Conservation (phyloP, 208 protist genomes). For the Herpetomonas samuelpessoai region DNA sequence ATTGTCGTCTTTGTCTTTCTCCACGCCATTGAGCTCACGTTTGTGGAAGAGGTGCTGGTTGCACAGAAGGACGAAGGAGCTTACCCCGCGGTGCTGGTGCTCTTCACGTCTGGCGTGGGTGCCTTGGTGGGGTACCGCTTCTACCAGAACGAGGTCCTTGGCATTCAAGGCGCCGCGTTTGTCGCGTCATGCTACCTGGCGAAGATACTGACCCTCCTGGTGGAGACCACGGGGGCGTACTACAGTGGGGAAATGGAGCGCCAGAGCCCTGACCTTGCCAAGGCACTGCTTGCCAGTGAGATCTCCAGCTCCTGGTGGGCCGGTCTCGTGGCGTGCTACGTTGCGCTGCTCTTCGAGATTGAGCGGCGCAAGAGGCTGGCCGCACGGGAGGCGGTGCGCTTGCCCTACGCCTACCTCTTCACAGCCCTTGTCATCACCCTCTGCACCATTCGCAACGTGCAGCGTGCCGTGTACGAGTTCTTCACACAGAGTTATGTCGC, state of each 20-base stretch:
- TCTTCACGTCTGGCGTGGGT: slow-evolving; percentile 60
- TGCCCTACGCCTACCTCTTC: slow-evolving; percentile 35
- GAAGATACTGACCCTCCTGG: slow-evolving; percentile 74
- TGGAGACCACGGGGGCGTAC: slow-evolving; percentile 68
- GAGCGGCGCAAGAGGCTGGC: slow-evolving; percentile 33
- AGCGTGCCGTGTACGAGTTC: slow-evolving; percentile 79
- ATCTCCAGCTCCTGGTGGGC: slow-evolving; percentile 54
- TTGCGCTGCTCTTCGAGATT: slow-evolving; percentile 55
- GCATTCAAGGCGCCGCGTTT: slow-evolving; percentile 34
- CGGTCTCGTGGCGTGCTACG: slow-evolving; percentile 43
- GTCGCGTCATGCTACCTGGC: slow-evolving; percentile 73
- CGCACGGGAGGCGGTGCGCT: slow-evolving; percentile 20
- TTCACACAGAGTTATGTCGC: slow-evolving; percentile 71
- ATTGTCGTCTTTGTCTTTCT: slow-evolving; percentile 57
- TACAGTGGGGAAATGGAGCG: slow-evolving; percentile 46
- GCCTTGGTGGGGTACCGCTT: slow-evolving; percentile 51
- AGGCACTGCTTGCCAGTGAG: slow-evolving; percentile 17
- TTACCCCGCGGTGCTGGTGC: slow-evolving; percentile 73
- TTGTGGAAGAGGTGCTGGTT: slow-evolving; percentile 85
- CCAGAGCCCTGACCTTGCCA: not conserved
- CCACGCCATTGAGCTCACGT: slow-evolving; percentile 66
- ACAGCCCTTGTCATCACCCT: slow-evolving; percentile 27
- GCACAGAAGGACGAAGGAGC: slow-evolving; percentile 77
- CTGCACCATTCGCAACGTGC: slow-evolving; percentile 70
- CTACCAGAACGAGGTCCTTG: slow-evolving; percentile 60